Evolutionary conservation across 1,284 basidiomycete genomes (phyloP).

Genomic region (Pyrrhoderma lamaoense): DNA sequence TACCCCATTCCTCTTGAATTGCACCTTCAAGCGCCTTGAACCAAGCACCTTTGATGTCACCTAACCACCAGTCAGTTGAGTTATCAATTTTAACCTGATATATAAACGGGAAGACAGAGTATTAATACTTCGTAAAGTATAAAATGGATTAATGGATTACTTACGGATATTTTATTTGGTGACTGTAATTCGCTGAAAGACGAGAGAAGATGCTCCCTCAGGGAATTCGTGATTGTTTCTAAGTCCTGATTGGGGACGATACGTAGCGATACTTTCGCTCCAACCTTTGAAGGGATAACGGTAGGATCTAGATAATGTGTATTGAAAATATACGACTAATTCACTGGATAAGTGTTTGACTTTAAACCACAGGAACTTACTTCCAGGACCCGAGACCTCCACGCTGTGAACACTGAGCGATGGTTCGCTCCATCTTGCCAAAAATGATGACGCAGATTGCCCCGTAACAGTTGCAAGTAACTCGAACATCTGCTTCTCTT

Average conservation of each 20-base stretch:
- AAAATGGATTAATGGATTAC: neutral
- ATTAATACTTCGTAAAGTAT: neutral
- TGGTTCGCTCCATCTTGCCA: constrained; percentile 74
- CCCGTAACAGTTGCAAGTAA: constrained; percentile 63
- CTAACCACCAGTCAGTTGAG: constrained; percentile 94
- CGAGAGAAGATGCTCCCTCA: constrained; percentile 52
- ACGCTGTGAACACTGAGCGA: constrained; percentile 68
- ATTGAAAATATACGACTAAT: too few species aligned
- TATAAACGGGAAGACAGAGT: neutral
- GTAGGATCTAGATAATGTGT: constrained; percentile 71
- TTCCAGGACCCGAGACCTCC: constrained; percentile 66
- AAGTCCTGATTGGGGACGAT: constrained; percentile 93
- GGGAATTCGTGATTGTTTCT: constrained; percentile 54
- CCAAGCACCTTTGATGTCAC: constrained; percentile 75
- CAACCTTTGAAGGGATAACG: constrained; percentile 79
- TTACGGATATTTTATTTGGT: constrained; percentile 68
- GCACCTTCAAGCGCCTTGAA: constrained; percentile 79
- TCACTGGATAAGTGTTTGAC: neutral
- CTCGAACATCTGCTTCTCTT: constrained; percentile 63
- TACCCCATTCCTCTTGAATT: constrained; percentile 79
- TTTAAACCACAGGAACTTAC: constrained; percentile 32
- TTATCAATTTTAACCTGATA: constrained; percentile 71
- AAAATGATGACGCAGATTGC: constrained; percentile 56
- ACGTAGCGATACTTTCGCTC: constrained; percentile 78
- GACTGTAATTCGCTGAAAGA: constrained; percentile 61